A percentile compares a stretch with the other conserved stretches of the same genome.
Conservation (phyloP, 139 green algal genomes). For the Gonium pectorale region DNA sequence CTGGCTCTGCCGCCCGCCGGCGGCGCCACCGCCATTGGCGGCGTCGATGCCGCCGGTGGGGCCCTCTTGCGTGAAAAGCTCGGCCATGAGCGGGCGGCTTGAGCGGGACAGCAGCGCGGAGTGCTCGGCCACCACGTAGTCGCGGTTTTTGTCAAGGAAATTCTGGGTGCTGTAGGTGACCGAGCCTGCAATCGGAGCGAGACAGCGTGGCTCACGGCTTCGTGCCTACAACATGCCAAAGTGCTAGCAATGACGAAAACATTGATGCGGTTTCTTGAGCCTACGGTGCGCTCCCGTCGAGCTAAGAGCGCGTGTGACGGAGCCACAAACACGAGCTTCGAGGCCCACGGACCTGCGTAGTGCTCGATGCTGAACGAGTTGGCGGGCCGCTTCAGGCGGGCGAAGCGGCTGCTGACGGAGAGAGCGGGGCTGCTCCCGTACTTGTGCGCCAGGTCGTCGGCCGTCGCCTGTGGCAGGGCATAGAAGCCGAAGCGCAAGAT, state of each 20-base stretch:
- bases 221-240: no score
- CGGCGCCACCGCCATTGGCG: neutral
- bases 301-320: no score
- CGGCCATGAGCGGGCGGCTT: slow-evolving; percentile 65
- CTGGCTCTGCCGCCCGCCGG: neutral
- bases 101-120: slow-evolving; percentile 79
- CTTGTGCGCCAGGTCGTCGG: slow-evolving; percentile 73
- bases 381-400: slow-evolving; percentile 82
- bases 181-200: no score
- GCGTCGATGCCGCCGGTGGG: neutral
- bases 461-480: slow-evolving; percentile 5
- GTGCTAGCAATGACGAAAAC: no score
- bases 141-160: slow-evolving; percentile 83
- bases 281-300: no score
- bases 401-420: slow-evolving; percentile 79
- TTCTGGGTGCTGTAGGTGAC: slow-evolving; percentile 79
- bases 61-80: slow-evolving; percentile 52
- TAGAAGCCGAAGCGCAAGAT: no score
- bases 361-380: slow-evolving; percentile 90
- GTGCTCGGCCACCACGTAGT: slow-evolving; percentile 98
- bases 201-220: no score
- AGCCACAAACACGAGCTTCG: no score
- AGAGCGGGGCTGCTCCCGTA: slow-evolving; percentile 72
- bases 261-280: no score
- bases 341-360: slow-evolving; percentile 16